Evolutionary conservation across 2,329 filamentous ascomycete species (phyloP).

Genomic region (Thielaviopsis populi): DNA sequence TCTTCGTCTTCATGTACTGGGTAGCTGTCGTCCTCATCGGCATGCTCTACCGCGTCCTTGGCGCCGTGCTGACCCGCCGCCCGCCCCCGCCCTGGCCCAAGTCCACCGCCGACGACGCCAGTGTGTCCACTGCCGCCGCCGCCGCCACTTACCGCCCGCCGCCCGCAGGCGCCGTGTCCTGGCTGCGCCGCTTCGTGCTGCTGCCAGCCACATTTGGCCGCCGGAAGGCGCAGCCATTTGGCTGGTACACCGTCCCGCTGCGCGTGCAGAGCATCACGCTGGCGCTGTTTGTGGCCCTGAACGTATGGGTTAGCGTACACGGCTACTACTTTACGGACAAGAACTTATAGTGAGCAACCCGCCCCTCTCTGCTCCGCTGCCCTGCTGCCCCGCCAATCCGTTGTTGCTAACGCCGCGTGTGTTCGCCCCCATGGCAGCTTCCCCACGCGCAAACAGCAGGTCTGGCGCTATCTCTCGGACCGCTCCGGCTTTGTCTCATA

Average conservation of each 20-base stretch:
- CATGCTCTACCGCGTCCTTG: slow-evolving; percentile 22
- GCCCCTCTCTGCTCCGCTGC: background rate
- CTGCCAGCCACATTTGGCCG: slow-evolving; percentile 32
- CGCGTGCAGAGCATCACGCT: slow-evolving; percentile 30
- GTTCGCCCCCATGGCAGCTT: slow-evolving; percentile 23
- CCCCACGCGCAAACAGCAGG: slow-evolving; percentile 23
- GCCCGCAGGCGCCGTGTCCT: slow-evolving; percentile 18
- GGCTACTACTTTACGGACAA: slow-evolving; percentile 27
- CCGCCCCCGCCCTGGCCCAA: background rate
- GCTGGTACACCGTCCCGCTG: slow-evolving; percentile 32
- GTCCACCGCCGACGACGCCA: background rate
- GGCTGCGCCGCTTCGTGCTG: slow-evolving; percentile 24
- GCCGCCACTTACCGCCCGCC: background rate
- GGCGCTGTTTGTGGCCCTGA: slow-evolving; percentile 26
- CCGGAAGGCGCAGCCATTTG: slow-evolving; percentile 29
- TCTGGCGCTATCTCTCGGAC: slow-evolving; percentile 43
- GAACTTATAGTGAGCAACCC: slow-evolving; percentile 28
- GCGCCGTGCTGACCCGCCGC: background rate
- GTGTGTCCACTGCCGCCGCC: background rate
- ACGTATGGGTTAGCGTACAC: slow-evolving; percentile 25
- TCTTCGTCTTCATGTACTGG: slow-evolving; percentile 26
- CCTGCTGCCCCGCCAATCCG: background rate
- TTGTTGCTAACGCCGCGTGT: background rate
- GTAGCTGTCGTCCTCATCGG: slow-evolving; percentile 26
- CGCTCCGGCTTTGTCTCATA: slow-evolving; percentile 49